These are phyloP conservation scores for Colletotrichum musae DNA, from an alignment of 2,329 filamentous ascomycete species.

Conservation along the genomic window DNA sequence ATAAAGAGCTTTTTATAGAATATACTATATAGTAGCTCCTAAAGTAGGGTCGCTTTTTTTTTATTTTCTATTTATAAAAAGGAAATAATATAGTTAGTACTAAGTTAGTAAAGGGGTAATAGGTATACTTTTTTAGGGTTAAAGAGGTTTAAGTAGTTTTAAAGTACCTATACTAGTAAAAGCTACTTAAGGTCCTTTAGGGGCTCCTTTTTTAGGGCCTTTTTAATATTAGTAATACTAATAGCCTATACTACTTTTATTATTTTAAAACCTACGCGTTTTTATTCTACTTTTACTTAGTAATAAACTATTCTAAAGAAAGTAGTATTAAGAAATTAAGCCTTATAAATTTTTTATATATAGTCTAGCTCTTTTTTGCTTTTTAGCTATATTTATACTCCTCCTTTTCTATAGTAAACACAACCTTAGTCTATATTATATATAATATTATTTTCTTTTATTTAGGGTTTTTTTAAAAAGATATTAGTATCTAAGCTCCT, in stretches of 20 bases:
- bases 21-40: not conserved
- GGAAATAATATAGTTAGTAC: not conserved
- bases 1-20: not conserved
- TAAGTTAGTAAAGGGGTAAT: not conserved
- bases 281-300: constrained; percentile 49
- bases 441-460: not conserved
- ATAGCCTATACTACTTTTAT: constrained; percentile 35
- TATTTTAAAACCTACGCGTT: constrained; percentile 42
- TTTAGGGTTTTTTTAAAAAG: not conserved
- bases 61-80: constrained; percentile 23
- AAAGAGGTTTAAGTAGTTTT: not conserved
- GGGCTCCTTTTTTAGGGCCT: not conserved
- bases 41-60: constrained; percentile 10
- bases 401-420: not conserved
- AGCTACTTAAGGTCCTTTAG: not conserved
- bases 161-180: not conserved
- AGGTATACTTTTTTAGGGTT: not conserved
- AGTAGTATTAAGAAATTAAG: constrained; percentile 24
- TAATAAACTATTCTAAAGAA: constrained; percentile 37
- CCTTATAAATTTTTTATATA: constrained; percentile 14
- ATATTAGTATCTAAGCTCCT: not conserved
- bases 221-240: not conserved
- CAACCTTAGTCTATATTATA: not conserved
- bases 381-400: not conserved
- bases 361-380: not conserved